Percentiles rank a stretch among this genome's conserved stretches.
Evolutionary conservation across 2,329 filamentous ascomycete genomes (phyloP).

Genomic region (Fusarium poae): DNA sequence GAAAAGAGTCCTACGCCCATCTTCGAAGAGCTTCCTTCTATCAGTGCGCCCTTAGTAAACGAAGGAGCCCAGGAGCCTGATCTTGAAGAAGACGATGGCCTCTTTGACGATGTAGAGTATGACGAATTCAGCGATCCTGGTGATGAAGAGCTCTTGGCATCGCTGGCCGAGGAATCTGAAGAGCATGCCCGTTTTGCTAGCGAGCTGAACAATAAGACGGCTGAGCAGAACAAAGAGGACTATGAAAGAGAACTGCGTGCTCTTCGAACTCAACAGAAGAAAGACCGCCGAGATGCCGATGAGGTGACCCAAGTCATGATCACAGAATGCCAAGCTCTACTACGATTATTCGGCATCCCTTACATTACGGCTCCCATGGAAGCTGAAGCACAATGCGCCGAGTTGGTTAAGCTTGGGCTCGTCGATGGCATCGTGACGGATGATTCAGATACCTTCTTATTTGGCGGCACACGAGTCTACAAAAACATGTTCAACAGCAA

Average conservation of each 20-base stretch:
- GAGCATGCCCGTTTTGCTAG: conserved; percentile 95
- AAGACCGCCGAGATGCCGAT: conserved; percentile 94
- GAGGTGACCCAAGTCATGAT: conserved; percentile 98
- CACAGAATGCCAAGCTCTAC: conserved; percentile 90
- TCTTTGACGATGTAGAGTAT: conserved; percentile 72
- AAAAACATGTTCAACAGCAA: conserved; percentile 99
- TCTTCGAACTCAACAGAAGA: conserved; percentile 93
- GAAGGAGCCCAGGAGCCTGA: conserved; percentile 14
- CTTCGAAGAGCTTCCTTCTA: conserved; percentile 31
- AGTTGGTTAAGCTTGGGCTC: conserved; percentile 85
- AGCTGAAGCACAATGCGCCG: conserved; percentile 96
- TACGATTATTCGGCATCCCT: conserved; percentile 90
- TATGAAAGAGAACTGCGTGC: conserved; percentile 91
- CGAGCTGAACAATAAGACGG: conserved; percentile 81
- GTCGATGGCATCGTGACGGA: conserved; percentile 99
- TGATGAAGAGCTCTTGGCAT: conserved; percentile 88
- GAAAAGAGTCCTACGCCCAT: conserved; percentile 29
- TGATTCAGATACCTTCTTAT: conserved; percentile 95
- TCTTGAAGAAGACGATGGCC: conserved; percentile 57
- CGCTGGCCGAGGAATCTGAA: conserved; percentile 90
- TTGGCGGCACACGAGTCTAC: conserved; percentile 95
- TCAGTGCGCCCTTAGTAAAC: neutral
- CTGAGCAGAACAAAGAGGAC: conserved; percentile 76
- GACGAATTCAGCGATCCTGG: conserved; percentile 87
- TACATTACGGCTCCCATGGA: conserved; percentile 99